Conservation (phyloP, 257 asterid species). For the Ballota nigra region DNA sequence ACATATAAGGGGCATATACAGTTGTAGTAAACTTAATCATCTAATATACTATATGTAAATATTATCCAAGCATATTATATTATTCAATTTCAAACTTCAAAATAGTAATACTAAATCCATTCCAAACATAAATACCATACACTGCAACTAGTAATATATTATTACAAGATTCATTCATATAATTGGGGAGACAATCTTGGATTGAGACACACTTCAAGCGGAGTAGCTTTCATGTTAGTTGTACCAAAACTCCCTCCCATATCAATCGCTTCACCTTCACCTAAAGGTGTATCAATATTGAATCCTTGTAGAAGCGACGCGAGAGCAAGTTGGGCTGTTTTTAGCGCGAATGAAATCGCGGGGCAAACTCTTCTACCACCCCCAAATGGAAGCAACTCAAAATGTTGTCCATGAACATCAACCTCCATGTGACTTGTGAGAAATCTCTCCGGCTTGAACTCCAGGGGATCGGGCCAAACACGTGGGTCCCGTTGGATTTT, state of each 20-base stretch:
- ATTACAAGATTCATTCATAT: background rate
- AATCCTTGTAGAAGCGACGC: constrained; percentile 45
- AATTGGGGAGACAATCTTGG: constrained; percentile 32
- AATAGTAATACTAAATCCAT: too few relatives aligned
- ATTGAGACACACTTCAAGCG: constrained; percentile 33
- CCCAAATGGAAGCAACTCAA: constrained; percentile 55
- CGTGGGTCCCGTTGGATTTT: constrained; percentile 44
- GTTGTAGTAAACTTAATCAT: too few relatives aligned
- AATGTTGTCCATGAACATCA: constrained; percentile 35
- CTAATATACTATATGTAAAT: too few relatives aligned
- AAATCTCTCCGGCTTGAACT: constrained; percentile 53
- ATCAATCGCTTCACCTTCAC: constrained; percentile 25
- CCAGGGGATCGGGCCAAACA: constrained; percentile 50
- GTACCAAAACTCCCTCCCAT: constrained; percentile 37
- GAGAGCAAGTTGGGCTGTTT: constrained; percentile 27
- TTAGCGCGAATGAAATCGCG: constrained; percentile 27
- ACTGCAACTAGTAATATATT: too few relatives aligned
- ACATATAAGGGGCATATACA: too few relatives aligned
- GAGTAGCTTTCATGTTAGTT: constrained; percentile 33
- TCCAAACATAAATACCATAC: too few relatives aligned
- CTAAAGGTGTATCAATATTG: constrained; percentile 23
- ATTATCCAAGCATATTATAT: too few relatives aligned
- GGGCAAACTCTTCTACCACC: constrained; percentile 55
- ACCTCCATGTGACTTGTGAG: constrained; percentile 31
- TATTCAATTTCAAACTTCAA: too few relatives aligned